Base-by-base conservation (phyloP, 2,329 filamentous ascomycete genomes). In the Elsinoe necatrix region DNA sequence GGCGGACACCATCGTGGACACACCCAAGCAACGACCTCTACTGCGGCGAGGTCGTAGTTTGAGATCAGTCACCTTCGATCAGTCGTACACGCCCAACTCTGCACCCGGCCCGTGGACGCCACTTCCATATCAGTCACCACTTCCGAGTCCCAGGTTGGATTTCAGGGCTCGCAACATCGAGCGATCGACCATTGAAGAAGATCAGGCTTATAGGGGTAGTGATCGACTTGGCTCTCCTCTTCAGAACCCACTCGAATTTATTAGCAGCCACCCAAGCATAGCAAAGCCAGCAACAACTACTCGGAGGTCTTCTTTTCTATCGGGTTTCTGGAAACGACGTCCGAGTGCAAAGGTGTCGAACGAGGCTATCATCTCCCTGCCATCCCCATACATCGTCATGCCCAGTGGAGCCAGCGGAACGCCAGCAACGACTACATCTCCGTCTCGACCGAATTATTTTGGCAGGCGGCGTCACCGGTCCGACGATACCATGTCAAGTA, bases 391-490 rank as follows among this genome's bases (percentile, higher is more conserved):
- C 5, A 52, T 52, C 48, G 18, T 39, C 16, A 14, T 52, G 12
- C 34, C 48, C 1, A 31, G 48, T 9, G 29, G 39, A 2, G n/a
- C 37, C 20, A 45, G 37, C 16, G 54, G 54, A 12, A 56, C 29
- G 8, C 54, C 54, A 5, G 54, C 16, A 2, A 25, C 41, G 1
- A 45, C 54, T 4, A 20, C 42, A 3, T 37, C 41, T 20, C 18
- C n/a, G 14, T 12, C 23, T 14, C 54, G 54, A n/a, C 54, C 37
- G 14, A 48, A 21, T 14, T 56, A 56, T 27, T 56, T 56, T 37
- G 7, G 37, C 20, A 56, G 27, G 20, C 21, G 41, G 3, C 39
- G 41, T 3, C 27, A 47, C 18, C 54, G 29, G 4, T 56, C 37
- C 1, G 39, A 47, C 2, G 54, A 56, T 25, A 56, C 35, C 14